Percentiles rank a stretch among this genome's conserved stretches.
Evolutionary conservation across 2,329 filamentous ascomycete species (phyloP).

Genomic region (Aspergillus felis): DNA sequence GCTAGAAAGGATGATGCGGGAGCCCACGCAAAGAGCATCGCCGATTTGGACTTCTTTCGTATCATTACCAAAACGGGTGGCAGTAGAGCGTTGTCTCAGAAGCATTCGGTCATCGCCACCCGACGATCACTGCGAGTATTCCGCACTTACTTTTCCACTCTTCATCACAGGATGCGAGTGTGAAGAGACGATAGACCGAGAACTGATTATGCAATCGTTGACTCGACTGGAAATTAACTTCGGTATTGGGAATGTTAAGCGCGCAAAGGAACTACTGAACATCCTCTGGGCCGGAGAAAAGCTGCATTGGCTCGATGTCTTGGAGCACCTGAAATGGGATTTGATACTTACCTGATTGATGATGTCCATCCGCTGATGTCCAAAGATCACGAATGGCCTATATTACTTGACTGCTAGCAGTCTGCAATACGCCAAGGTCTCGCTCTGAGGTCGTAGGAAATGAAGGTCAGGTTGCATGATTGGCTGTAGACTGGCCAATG

Average conservation of each 20-base stretch:
- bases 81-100: constrained; percentile 24
- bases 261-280: constrained; percentile 28
- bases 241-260: constrained; percentile 33
- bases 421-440: background rate
- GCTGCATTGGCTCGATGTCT: constrained; percentile 30
- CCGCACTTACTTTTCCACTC: constrained; percentile 35
- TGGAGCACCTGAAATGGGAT: constrained; percentile 31
- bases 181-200: constrained; percentile 17
- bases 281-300: constrained; percentile 23
- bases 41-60: constrained; percentile 16
- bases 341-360: constrained; percentile 29
- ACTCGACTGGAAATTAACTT: constrained; percentile 30
- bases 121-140: constrained; percentile 34
- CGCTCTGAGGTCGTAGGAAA: background rate
- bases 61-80: constrained; percentile 24
- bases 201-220: constrained; percentile 24
- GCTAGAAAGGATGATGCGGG: constrained; percentile 25
- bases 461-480: background rate
- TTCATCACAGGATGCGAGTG: constrained; percentile 36
- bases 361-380: background rate
- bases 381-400: background rate
- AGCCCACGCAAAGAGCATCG: background rate
- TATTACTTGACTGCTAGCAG: background rate
- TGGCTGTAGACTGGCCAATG: background rate
- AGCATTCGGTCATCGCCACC: constrained; percentile 25